Evolutionary conservation across 2,329 filamentous ascomycete genomes (phyloP).

Genomic region (Bipolaris cookei): DNA sequence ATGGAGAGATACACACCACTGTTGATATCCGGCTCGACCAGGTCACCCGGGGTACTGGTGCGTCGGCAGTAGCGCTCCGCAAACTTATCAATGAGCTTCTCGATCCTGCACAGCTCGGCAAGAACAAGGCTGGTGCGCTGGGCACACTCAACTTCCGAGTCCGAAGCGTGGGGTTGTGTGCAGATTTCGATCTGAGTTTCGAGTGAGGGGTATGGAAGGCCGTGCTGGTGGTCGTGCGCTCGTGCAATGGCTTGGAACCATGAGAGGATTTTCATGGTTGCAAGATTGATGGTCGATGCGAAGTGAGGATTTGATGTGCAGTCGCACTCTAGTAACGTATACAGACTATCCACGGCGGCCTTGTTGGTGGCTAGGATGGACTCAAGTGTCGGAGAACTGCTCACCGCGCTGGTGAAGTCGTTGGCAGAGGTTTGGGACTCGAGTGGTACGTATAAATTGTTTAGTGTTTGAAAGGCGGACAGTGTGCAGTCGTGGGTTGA

Average conservation of each 20-base stretch:
- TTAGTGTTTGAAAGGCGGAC: conserved; percentile 46
- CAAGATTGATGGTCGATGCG: conserved; percentile 46
- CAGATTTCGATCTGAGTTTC: conserved; percentile 40
- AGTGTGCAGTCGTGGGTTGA: conserved; percentile 46
- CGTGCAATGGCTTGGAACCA: conserved; percentile 47
- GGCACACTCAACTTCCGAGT: conserved; percentile 40
- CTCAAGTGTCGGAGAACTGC: conserved; percentile 41
- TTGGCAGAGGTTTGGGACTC: conserved; percentile 31
- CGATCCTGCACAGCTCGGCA: conserved; percentile 43
- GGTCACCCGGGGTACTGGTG: conserved; percentile 23
- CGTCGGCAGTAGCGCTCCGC: conserved; percentile 42
- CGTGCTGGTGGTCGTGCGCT: conserved; percentile 25
- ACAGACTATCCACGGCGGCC: conserved; percentile 43
- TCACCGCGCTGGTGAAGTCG: conserved; percentile 35
- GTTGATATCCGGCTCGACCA: conserved; percentile 36
- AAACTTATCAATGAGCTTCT: conserved; percentile 49
- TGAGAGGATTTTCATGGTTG: conserved; percentile 45
- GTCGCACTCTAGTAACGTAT: conserved; percentile 41
- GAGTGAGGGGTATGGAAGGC: conserved; percentile 15
- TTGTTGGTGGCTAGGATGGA: conserved; percentile 44
- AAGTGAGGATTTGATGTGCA: conserved; percentile 48
- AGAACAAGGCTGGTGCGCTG: conserved; percentile 44
- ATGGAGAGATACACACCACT: conserved; percentile 39
- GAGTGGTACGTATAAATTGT: conserved; percentile 43
- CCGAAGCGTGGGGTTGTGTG: conserved; percentile 31